Evolutionary conservation across 2,329 filamentous ascomycete genomes (phyloP).

Genomic region (Monosporascus cannonballus): DNA sequence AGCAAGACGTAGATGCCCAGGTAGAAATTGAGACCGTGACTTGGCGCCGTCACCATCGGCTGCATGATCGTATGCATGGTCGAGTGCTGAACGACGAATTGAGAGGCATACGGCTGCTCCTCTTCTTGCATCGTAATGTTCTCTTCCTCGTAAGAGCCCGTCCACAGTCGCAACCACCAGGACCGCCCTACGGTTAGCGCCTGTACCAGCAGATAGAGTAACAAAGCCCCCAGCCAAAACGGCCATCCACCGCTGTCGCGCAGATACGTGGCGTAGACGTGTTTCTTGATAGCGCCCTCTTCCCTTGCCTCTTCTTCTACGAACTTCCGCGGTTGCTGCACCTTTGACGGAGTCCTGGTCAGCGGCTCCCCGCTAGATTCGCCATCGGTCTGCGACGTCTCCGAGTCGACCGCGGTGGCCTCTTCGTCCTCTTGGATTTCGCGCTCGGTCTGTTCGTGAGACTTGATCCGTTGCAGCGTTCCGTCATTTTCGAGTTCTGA

Average conservation of each 20-base stretch:
- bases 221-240: constrained; percentile 51
- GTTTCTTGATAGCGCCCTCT: constrained; percentile 59
- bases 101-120: constrained; percentile 34
- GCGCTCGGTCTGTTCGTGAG: constrained; percentile 41
- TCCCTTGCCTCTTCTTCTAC: constrained; percentile 71
- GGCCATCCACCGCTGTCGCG: constrained; percentile 56
- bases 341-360: constrained; percentile 45
- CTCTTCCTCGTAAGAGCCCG: constrained; percentile 35
- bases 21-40: constrained; percentile 52
- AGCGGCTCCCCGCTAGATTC: constrained; percentile 34
- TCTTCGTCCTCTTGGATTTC: constrained; percentile 44
- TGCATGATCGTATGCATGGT: constrained; percentile 33
- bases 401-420: constrained; percentile 49
- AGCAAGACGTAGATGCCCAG: constrained; percentile 61
- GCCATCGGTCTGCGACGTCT: constrained; percentile 35
- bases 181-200: constrained; percentile 49
- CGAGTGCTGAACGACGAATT: constrained; percentile 41
- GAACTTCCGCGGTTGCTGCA: constrained; percentile 56
- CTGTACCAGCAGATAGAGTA: constrained; percentile 50
- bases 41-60: constrained; percentile 18
- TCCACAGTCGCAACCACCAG: constrained; percentile 63
- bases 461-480: constrained; percentile 50
- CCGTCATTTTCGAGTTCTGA: constrained; percentile 57
- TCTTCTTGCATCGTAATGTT: constrained; percentile 12
- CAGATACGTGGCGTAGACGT: constrained; percentile 64